Evolutionary conservation across 805 yeast genomes (phyloP).

Genomic region (Hanseniaspora valbyensis): DNA sequence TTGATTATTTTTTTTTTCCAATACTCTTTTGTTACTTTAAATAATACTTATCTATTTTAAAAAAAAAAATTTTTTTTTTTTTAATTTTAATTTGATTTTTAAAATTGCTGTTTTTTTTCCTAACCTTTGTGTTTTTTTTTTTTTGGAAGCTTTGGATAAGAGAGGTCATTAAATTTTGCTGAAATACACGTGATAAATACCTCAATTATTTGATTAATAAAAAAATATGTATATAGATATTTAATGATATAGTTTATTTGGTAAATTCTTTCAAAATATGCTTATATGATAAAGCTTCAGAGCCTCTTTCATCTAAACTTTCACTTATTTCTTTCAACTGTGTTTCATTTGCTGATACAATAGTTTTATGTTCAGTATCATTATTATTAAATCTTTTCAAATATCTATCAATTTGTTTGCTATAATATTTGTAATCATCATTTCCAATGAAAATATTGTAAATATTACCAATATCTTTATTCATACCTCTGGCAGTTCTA

Average conservation of each 20-base stretch:
- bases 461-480: conserved; percentile 49
- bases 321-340: conserved; percentile 19
- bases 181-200: background rate
- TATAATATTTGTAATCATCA: conserved; percentile 63
- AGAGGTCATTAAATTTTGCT: too few relatives aligned
- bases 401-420: conserved; percentile 38
- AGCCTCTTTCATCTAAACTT: conserved; percentile 3
- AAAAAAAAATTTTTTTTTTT: too few relatives aligned
- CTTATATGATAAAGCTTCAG: conserved; percentile 60
- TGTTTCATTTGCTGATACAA: conserved; percentile 28
- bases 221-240: background rate
- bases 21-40: too few relatives aligned
- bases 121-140: too few relatives aligned
- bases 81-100: too few relatives aligned
- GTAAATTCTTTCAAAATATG: conserved; percentile 25
- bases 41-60: too few relatives aligned
- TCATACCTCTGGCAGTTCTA: conserved; percentile 90
- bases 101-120: too few relatives aligned
- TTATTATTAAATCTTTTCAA: conserved; percentile 39
- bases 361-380: conserved; percentile 15
- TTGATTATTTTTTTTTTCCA: too few relatives aligned
- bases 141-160: too few relatives aligned
- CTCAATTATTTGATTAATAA: background rate
- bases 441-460: conserved; percentile 62
- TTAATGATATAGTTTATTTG: background rate